Percentiles rank a stretch among this genome's conserved stretches.
Evolutionary conservation across 2,329 filamentous ascomycete species (phyloP).

Genomic region (Escovopsis sp.): DNA sequence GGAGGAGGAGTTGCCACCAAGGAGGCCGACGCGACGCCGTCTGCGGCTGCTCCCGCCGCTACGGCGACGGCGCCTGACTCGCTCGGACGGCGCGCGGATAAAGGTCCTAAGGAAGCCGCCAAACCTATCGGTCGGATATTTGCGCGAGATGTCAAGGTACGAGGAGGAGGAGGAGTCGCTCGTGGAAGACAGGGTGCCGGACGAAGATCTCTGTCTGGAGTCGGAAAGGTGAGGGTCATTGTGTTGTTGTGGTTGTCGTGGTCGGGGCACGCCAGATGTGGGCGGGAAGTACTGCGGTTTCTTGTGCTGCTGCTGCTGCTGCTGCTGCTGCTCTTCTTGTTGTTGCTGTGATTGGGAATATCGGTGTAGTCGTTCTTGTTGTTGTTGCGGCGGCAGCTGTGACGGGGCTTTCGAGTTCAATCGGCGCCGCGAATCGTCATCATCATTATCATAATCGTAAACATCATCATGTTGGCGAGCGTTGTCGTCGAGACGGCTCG

Average conservation of each 20-base stretch:
- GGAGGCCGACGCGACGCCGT: slow-evolving; percentile 41
- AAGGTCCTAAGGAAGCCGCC: slow-evolving; percentile 47
- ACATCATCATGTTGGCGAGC: too few relatives aligned
- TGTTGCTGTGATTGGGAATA: slow-evolving; percentile 4
- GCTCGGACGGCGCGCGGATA: slow-evolving; percentile 46
- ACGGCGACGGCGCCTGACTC: slow-evolving; percentile 23
- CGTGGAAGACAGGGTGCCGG: slow-evolving; percentile 26
- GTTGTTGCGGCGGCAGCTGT: slow-evolving; percentile 7
- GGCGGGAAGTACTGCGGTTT: too few relatives aligned
- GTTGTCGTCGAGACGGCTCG: too few relatives aligned
- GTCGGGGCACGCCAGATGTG: too few relatives aligned
- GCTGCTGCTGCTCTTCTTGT: slow-evolving; percentile 6
- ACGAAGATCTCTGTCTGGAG: slow-evolving; percentile 15
- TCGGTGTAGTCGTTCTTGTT: slow-evolving; percentile 4
- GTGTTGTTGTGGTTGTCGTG: too few relatives aligned
- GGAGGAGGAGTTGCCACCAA: slow-evolving; percentile 45
- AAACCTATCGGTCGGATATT: slow-evolving; percentile 29
- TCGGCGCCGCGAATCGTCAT: neutral
- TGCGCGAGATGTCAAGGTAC: slow-evolving; percentile 50
- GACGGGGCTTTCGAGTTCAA: slow-evolving; percentile 3
- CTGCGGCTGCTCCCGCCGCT: slow-evolving; percentile 31
- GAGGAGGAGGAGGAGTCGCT: slow-evolving; percentile 37
- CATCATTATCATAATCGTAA: slow-evolving; percentile 1
- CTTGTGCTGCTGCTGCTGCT: neutral
- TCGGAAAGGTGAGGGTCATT: neutral